Base-by-base conservation (phyloP, 805 yeast genomes). In the Barnettozyma salicaria region DNA sequence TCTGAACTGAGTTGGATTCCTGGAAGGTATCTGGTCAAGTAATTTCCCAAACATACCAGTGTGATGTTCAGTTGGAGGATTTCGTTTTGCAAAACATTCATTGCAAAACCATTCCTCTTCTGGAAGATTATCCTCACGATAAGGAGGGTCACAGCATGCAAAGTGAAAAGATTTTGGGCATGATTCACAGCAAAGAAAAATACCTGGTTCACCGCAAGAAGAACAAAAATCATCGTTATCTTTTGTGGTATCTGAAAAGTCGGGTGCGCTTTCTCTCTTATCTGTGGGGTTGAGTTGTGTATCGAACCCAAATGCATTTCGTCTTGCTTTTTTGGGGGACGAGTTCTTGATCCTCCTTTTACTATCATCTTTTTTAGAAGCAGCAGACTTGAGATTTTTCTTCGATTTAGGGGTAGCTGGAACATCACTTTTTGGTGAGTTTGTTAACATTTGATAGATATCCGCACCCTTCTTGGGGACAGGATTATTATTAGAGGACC, bases 121-220 rank as follows among this genome's bases (percentile, higher is more conserved):
- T 0, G 97, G 97, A 7, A 86, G 61, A 26, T 70, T 55, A 34
- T 72, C 68, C 28, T 81, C 87, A 48, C 81, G 86, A 23, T 80
- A 61, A 0, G 98, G 97, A 3, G 97, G 97, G 50, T 85, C 82
- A 42, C 90, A 74, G 58, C 98, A 90, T 5, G 84, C 68, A 54
- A 92, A 87, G 56, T 90, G 98, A 60, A 90, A 92, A 2, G 96
- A 84, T 50, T 71, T 72, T 1, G 97, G 96, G 59, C 98, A 90
- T 2, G 84, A 70, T 50, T 90, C 98, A 61, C 98, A 90, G 60
- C 97, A 92, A 18, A 90, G 66, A 50, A 90, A 88, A 19, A 84
- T 70, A 10, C 98, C 98, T 0, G 88, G 67, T 19, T 87, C 85
- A 2, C 94, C 89, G 63, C 98, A 90, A 0, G 92, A 70, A n/a